phyloP scores from a whole-genome alignment of 441 rosid species.

The Manihot esculenta region DNA sequence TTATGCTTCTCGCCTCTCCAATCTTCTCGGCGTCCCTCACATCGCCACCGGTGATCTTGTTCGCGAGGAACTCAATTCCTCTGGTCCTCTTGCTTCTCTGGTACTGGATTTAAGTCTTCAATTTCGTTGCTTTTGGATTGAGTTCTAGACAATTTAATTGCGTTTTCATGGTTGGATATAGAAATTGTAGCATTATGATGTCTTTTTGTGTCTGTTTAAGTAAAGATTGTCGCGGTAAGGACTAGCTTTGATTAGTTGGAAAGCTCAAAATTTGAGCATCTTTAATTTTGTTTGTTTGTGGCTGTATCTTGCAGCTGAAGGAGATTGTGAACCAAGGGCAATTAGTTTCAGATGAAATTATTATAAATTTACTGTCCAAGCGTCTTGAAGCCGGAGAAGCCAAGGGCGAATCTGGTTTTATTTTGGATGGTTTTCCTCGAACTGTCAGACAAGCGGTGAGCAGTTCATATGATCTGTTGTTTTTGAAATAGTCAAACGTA shows the following conservation, averaged over 20 bases:
- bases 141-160: no score
- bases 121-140: no score
- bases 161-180: not conserved
- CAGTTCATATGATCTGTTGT: conserved; percentile 1
- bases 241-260: not conserved
- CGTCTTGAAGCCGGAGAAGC: conserved; percentile 69
- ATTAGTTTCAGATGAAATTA: conserved; percentile 84
- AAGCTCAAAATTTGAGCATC: not conserved
- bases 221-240: no score
- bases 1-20: conserved; percentile 81
- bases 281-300: not conserved
- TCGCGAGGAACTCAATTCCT: conserved; percentile 79
- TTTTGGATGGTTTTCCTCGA: conserved; percentile 96
- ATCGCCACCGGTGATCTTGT: conserved; percentile 98
- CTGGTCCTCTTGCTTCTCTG: conserved; percentile 74
- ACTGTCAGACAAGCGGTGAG: conserved; percentile 93
- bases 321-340: conserved; percentile 83
- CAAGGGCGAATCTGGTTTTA: conserved; percentile 87
- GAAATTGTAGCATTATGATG: not conserved
- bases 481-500: no score
- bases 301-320: conserved; percentile 49
- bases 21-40: conserved; percentile 80
- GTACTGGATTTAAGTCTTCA: conserved; percentile 14
- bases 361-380: conserved; percentile 71
- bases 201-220: no score